Evolutionary conservation across 1,284 basidiomycete genomes (phyloP).

Genomic region (Puccinia coronata): DNA sequence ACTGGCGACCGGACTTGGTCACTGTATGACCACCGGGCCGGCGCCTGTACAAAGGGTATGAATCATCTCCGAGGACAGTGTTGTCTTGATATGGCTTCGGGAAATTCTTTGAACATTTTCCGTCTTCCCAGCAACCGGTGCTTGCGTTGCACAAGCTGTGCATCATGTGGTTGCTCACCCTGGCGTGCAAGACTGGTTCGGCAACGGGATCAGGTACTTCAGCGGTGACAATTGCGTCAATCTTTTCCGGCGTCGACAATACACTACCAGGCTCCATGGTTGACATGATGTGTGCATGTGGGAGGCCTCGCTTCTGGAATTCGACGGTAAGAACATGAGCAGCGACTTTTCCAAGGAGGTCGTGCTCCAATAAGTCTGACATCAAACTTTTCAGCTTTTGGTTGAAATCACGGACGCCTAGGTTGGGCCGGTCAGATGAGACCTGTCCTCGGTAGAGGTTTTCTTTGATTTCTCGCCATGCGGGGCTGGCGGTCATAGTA

Average conservation of each 20-base stretch:
- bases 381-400: neutral
- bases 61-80: neutral
- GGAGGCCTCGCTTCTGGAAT: slow-evolving; percentile 10
- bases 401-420: neutral
- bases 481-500: slow-evolving; percentile 60
- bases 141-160: neutral
- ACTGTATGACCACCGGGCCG: too few species aligned
- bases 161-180: neutral
- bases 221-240: neutral
- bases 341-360: neutral
- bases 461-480: neutral
- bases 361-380: neutral
- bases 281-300: neutral
- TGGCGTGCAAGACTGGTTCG: neutral
- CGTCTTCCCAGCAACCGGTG: neutral
- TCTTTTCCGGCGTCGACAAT: neutral
- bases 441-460: neutral
- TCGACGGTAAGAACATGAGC: slow-evolving; percentile 9
- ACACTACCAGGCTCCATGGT: neutral
- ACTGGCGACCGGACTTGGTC: neutral
- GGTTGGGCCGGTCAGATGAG: neutral
- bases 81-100: neutral
- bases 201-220: neutral
- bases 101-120: neutral
- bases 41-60: neutral